Evolutionary conservation across 768 basidiomycete species (phyloP).

Genomic region (Gymnopilus junonius): DNA sequence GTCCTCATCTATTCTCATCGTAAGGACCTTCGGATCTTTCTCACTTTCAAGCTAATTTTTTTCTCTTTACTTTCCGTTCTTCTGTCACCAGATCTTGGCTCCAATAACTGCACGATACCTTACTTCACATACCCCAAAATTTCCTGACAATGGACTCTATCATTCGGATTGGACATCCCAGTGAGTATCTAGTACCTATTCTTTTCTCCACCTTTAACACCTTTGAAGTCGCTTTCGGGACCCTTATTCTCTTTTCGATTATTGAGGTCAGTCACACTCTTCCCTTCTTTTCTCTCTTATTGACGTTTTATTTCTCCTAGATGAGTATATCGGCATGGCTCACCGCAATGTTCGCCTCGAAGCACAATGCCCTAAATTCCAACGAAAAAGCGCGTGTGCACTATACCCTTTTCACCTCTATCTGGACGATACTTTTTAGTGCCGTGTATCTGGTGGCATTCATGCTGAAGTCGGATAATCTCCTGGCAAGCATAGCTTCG

Average conservation of each 20-base stretch:
- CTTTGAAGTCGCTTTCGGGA: constrained; percentile 50
- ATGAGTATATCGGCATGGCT: constrained; percentile 78
- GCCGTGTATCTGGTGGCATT: constrained; percentile 59
- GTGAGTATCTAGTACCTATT: no score
- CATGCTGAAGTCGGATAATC: constrained; percentile 48
- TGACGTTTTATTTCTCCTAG: constrained; percentile 37
- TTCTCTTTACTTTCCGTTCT: no score
- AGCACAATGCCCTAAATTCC: constrained; percentile 52
- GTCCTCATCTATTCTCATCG: no score
- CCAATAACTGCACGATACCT: neutral
- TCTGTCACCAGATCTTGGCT: neutral
- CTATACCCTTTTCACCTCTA: constrained; percentile 71
- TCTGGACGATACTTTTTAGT: constrained; percentile 69
- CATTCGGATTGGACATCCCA: constrained; percentile 58
- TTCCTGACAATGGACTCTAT: constrained; percentile 30
- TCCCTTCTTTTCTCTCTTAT: no score
- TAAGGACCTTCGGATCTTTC: no score
- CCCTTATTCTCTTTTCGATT: constrained; percentile 63
- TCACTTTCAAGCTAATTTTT: no score
- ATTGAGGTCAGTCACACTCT: constrained; percentile 62
- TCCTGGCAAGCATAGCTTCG: constrained; percentile 63
- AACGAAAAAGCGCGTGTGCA: constrained; percentile 64
- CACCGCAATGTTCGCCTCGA: constrained; percentile 36
- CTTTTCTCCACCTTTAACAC: neutral
- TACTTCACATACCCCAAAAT: neutral